Conservation (phyloP, 2,329 filamentous ascomycete genomes). For the Aspergillus glaucus region DNA sequence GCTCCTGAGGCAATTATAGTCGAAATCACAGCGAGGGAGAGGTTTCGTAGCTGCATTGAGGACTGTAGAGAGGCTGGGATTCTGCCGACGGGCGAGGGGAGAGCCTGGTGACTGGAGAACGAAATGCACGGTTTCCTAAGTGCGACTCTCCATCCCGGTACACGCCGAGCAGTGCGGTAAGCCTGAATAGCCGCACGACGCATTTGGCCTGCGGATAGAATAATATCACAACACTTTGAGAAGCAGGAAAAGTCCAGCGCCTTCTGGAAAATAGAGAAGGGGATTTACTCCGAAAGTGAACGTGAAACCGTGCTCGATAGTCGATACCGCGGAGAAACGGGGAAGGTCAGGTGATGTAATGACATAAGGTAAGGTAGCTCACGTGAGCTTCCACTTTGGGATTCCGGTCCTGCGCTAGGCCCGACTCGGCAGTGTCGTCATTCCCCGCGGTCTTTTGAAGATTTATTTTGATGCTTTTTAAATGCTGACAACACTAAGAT, state of each 20-base stretch:
- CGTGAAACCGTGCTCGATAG: too few relatives aligned
- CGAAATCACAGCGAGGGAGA: conserved; percentile 44
- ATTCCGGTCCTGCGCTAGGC: conserved; percentile 15
- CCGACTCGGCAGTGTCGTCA: conserved; percentile 25
- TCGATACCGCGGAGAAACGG: conserved; percentile 1
- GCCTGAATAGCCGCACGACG: conserved; percentile 42
- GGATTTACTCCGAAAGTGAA: background rate
- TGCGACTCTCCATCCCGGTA: conserved; percentile 38
- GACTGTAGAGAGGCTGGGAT: conserved; percentile 34
- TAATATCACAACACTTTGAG: background rate
- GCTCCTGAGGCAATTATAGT: conserved; percentile 43
- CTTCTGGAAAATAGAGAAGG: conserved; percentile 10
- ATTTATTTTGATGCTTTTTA: background rate
- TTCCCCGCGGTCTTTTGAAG: conserved; percentile 19
- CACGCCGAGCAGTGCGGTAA: conserved; percentile 43
- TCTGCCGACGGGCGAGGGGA: conserved; percentile 30
- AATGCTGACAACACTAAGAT: background rate
- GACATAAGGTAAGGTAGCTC: conserved; percentile 19
- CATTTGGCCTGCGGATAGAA: conserved; percentile 31
- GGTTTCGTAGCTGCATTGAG: conserved; percentile 45
- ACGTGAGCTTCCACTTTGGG: background rate
- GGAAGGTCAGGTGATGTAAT: background rate
- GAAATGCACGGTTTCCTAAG: conserved; percentile 31
- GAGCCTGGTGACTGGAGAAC: conserved; percentile 32
- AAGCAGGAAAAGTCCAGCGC: conserved; percentile 5